Conservation (phyloP, 208 protist genomes). For the Leishmania turanica region DNA sequence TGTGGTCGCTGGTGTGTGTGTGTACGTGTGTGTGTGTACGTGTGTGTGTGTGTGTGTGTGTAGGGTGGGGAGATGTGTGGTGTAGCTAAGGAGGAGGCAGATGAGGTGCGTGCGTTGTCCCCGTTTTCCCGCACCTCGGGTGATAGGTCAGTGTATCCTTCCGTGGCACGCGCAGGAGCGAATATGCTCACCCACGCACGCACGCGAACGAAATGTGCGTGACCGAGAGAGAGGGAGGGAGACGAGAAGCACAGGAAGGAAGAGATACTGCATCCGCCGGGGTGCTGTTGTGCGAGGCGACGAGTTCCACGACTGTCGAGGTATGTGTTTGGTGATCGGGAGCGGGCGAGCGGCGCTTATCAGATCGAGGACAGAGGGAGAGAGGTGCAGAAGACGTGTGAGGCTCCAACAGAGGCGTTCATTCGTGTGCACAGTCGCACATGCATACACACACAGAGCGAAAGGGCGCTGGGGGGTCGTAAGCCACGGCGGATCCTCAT, state of each 20-base stretch:
- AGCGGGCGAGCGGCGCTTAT: constrained; percentile 2
- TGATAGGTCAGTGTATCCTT: not conserved
- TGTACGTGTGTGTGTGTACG: not conserved
- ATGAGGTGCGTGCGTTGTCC: not conserved
- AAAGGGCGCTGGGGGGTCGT: not conserved
- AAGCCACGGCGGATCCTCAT: not conserved
- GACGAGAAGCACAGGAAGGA: not conserved
- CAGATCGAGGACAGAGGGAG: constrained; percentile 10
- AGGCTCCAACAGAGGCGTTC: not conserved
- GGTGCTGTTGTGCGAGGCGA: not conserved
- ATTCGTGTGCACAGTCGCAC: not conserved
- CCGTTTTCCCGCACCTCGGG: not conserved
- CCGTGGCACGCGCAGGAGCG: not conserved
- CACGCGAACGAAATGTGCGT: not conserved
- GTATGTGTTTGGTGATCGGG: not conserved
- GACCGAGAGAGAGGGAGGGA: not conserved
- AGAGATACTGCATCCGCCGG: not conserved
- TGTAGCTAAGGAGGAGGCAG: not conserved
- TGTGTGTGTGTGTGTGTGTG: not conserved
- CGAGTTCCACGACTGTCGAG: not conserved
- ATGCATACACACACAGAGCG: not conserved
- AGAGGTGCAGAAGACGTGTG: constrained; percentile 5
- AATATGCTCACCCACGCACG: not conserved
- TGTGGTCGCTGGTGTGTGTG: not conserved
- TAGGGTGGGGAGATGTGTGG: not conserved